These are phyloP conservation scores for Suillus brevipes DNA, from an alignment of 768 basidiomycete species.

Conservation along the genomic window DNA sequence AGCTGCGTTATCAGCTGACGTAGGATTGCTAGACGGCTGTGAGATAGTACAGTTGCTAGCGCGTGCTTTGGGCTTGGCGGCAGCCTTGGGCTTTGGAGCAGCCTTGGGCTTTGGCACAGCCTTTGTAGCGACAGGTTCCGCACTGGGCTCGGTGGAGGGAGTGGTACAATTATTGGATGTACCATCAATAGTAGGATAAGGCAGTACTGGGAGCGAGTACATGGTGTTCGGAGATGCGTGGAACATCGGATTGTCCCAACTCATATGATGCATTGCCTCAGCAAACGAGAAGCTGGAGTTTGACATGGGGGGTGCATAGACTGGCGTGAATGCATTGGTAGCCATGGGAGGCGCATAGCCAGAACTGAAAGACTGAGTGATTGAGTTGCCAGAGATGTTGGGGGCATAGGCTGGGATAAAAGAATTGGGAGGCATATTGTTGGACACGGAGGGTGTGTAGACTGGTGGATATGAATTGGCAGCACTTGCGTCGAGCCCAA, in stretches of 20 bases:
- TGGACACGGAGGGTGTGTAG: too few relatives aligned
- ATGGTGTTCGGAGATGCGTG: neutral
- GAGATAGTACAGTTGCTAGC: neutral
- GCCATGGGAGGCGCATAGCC: too few relatives aligned
- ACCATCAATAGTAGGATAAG: neutral
- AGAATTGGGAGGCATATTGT: too few relatives aligned
- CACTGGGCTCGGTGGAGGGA: neutral
- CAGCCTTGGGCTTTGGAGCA: neutral
- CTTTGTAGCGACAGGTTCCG: neutral
- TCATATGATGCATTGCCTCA: neutral
- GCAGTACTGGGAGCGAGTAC: neutral
- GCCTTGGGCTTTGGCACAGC: neutral
- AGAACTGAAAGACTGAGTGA: too few relatives aligned
- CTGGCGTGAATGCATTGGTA: too few relatives aligned
- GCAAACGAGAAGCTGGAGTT: neutral
- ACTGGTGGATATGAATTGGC: too few relatives aligned
- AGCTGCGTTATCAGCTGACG: neutral
- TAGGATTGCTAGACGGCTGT: neutral
- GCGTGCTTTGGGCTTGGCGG: neutral
- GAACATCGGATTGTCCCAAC: neutral
- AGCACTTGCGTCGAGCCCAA: too few relatives aligned
- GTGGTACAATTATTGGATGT: neutral
- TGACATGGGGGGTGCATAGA: neutral
- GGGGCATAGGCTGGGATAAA: too few relatives aligned
- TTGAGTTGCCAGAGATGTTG: too few relatives aligned